phyloP scores from a whole-genome alignment of 2,329 filamentous ascomycete species.

The Lecanicillium sp. region DNA sequence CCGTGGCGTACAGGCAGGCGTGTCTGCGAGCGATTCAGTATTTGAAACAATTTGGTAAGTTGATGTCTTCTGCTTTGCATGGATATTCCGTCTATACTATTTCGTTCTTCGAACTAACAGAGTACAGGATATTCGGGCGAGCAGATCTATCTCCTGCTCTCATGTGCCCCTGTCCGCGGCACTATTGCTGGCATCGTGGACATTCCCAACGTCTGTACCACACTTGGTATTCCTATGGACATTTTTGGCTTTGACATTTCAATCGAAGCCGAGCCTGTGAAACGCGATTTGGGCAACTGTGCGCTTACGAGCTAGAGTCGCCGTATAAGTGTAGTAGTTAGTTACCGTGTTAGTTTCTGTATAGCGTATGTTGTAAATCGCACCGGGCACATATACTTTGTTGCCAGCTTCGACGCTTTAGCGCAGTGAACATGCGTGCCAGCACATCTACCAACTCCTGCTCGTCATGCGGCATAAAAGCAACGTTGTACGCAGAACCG shows the following conservation, averaged over 20 bases:
- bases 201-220: constrained; percentile 87
- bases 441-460: no score
- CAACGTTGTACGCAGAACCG: no score
- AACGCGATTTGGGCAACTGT: constrained; percentile 20
- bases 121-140: constrained; percentile 57
- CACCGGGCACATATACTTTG: no score
- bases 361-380: no score
- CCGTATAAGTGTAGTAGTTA: no score
- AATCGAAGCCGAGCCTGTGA: constrained; percentile 19
- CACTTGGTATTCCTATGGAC: constrained; percentile 81
- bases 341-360: no score
- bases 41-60: constrained; percentile 28
- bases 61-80: no score
- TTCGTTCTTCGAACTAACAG: constrained; percentile 1
- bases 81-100: no score
- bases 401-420: no score
- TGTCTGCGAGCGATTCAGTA: constrained; percentile 48
- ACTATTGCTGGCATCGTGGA: constrained; percentile 87
- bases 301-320: constrained; percentile 10
- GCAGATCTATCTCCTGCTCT: constrained; percentile 80
- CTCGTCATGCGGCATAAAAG: no score
- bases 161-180: constrained; percentile 80
- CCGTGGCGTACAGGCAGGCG: constrained; percentile 80
- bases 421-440: no score
- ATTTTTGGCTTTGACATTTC: constrained; percentile 93